These are phyloP conservation scores for Trypanosoma vivax DNA, from an alignment of 208 protist genomes.

Conservation along the genomic window DNA sequence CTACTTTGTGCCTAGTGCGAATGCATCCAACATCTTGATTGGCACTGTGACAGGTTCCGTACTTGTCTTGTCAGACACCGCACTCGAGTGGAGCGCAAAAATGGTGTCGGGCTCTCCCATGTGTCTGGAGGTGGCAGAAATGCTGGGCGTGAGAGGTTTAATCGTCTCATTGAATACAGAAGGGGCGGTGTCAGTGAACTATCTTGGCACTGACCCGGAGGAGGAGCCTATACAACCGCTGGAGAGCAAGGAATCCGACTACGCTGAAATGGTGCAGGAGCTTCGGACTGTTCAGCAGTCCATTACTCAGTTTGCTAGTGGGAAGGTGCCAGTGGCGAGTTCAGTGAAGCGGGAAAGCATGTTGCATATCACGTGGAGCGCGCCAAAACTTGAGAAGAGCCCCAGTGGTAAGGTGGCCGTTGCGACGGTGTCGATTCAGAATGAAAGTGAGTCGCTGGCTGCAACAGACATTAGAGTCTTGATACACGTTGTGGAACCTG, in stretches of 20 bases:
- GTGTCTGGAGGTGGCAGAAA: slow-evolving; percentile 38
- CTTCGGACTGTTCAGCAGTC: slow-evolving; percentile 56
- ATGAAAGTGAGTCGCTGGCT: not conserved
- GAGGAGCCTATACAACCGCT: slow-evolving; percentile 59
- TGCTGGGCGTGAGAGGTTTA: slow-evolving; percentile 72
- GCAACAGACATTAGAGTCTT: slow-evolving; percentile 28
- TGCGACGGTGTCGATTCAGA: slow-evolving; percentile 6
- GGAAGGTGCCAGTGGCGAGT: slow-evolving; percentile 15
- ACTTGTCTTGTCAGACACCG: slow-evolving; percentile 76
- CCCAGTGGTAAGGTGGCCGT: not conserved
- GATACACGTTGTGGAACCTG: slow-evolving; percentile 36
- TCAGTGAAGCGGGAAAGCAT: slow-evolving; percentile 7
- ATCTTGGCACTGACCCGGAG: slow-evolving; percentile 91
- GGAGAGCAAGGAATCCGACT: slow-evolving; percentile 68
- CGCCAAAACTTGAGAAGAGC: not conserved
- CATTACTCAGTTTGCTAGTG: slow-evolving; percentile 36
- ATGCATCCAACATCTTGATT: slow-evolving; percentile 80
- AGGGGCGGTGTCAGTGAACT: slow-evolving; percentile 68
- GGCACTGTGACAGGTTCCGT: slow-evolving; percentile 59
- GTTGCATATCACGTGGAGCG: slow-evolving; percentile 11
- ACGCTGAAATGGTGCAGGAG: slow-evolving; percentile 82
- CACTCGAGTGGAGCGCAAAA: slow-evolving; percentile 85
- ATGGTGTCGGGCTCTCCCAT: slow-evolving; percentile 40
- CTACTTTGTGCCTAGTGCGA: slow-evolving; percentile 48
- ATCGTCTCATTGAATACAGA: slow-evolving; percentile 66